A percentile compares a stretch with the other conserved stretches of the same genome.
These are phyloP conservation scores for Coemansia sp. DNA, from an alignment of 192 early-diverging fungal species.

Conservation along the genomic window DNA sequence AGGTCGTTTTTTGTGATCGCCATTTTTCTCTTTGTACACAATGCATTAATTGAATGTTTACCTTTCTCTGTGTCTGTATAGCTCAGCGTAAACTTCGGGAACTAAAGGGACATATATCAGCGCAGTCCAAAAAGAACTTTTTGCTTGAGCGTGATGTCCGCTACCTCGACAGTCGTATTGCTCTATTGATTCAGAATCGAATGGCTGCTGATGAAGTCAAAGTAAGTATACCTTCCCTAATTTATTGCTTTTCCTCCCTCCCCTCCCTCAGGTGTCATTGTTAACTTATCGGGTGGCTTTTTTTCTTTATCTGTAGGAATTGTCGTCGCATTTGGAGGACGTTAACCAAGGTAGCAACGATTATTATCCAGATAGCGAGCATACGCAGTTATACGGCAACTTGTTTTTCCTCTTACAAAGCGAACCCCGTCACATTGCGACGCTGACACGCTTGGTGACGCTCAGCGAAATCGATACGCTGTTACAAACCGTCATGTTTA, in stretches of 20 bases:
- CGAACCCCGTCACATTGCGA: slow-evolving; percentile 90
- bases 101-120: slow-evolving; percentile 86
- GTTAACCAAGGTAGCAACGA: slow-evolving; percentile 53
- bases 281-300: neutral
- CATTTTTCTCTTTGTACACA: slow-evolving; percentile 16
- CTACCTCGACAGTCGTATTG: slow-evolving; percentile 90
- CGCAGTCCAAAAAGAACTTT: slow-evolving; percentile 96
- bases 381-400: slow-evolving; percentile 87
- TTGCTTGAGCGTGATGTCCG: slow-evolving; percentile 90
- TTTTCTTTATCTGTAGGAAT: slow-evolving; percentile 26
- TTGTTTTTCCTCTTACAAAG: slow-evolving; percentile 91
- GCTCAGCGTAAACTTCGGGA: slow-evolving; percentile 85
- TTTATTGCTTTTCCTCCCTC: neutral
- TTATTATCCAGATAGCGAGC: slow-evolving; percentile 77
- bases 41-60: slow-evolving; percentile 7
- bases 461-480: slow-evolving; percentile 92
- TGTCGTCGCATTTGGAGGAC: slow-evolving; percentile 56
- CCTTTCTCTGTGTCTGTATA: slow-evolving; percentile 17
- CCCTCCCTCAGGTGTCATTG: neutral
- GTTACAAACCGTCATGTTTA: slow-evolving; percentile 96
- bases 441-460: slow-evolving; percentile 79
- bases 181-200: slow-evolving; percentile 88
- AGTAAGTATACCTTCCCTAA: slow-evolving; percentile 12
- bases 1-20: slow-evolving; percentile 48
- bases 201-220: slow-evolving; percentile 89